These are phyloP conservation scores for Blastosporella zonata DNA, from an alignment of 1,284 basidiomycete genomes.

Conservation along the genomic window DNA sequence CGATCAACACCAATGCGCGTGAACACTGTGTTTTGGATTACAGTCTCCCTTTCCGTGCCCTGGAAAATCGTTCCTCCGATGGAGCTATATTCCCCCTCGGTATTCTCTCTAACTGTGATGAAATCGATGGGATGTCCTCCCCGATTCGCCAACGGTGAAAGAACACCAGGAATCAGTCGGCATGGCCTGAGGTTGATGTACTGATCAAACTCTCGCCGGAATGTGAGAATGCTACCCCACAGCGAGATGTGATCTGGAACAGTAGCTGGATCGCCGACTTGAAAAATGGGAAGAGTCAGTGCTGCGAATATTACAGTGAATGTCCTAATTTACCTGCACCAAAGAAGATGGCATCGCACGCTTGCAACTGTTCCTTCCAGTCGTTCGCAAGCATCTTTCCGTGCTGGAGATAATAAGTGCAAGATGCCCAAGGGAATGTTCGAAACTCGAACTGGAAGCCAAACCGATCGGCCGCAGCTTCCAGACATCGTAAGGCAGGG, in stretches of 20 bases:
- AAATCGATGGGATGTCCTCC: conserved; percentile 42
- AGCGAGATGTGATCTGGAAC: conserved; percentile 58
- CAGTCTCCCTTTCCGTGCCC: conserved; percentile 32
- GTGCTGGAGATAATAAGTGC: conserved; percentile 34
- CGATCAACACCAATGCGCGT: conserved; percentile 49
- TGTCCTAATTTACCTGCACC: conserved; percentile 30
- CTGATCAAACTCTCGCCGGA: conserved; percentile 53
- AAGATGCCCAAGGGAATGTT: conserved; percentile 34
- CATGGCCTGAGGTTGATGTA: conserved; percentile 55
- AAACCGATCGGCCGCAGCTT: conserved; percentile 32
- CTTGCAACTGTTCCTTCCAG: conserved; percentile 32
- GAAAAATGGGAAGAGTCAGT: not conserved
- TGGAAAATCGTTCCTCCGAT: conserved; percentile 48
- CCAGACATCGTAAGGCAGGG: conserved; percentile 38
- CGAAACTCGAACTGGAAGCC: conserved; percentile 33
- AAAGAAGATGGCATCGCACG: conserved; percentile 39
- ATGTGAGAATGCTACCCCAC: conserved; percentile 49
- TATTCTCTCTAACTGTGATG: conserved; percentile 53
- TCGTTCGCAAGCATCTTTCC: conserved; percentile 35
- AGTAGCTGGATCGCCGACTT: conserved; percentile 33
- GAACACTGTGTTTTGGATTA: conserved; percentile 37
- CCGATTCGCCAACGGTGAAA: conserved; percentile 42
- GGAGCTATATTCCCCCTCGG: conserved; percentile 55
- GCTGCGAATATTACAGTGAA: not conserved
- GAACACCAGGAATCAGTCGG: conserved; percentile 47